Conservation (phyloP, 331 rosid species). For the Acacia pycnantha region DNA sequence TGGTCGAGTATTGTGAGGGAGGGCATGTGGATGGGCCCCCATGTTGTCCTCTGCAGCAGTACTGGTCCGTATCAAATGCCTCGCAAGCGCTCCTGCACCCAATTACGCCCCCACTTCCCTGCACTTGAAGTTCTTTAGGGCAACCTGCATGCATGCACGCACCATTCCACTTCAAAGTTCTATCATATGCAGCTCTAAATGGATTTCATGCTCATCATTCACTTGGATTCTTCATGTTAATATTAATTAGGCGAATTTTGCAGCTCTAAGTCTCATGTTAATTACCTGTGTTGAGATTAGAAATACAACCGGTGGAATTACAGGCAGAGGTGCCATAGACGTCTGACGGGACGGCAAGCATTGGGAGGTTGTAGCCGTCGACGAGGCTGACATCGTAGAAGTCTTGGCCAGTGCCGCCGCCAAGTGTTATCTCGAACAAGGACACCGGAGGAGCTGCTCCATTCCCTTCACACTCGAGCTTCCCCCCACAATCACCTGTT, state of each 20-base stretch:
- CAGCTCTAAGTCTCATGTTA: background rate
- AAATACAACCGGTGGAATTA: slow-evolving; percentile 82
- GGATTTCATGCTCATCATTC: background rate
- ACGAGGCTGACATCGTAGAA: slow-evolving; percentile 86
- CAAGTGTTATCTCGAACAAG: slow-evolving; percentile 84
- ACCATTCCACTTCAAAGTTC: background rate
- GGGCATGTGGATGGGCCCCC: slow-evolving; percentile 77
- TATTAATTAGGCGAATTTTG: background rate
- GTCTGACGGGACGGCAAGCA: slow-evolving; percentile 61
- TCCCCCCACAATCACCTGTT: slow-evolving; percentile 91
- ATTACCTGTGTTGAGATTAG: slow-evolving; percentile 68
- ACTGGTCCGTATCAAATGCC: slow-evolving; percentile 79
- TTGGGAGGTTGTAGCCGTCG: slow-evolving; percentile 85
- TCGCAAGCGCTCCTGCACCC: slow-evolving; percentile 93
- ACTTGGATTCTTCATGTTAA: background rate
- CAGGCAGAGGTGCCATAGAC: slow-evolving; percentile 54
- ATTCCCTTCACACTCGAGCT: slow-evolving; percentile 76
- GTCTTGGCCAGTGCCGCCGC: slow-evolving; percentile 56
- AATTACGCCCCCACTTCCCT: slow-evolving; percentile 48
- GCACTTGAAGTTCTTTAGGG: slow-evolving; percentile 90
- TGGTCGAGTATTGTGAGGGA: slow-evolving; percentile 72
- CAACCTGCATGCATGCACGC: slow-evolving; percentile 54
- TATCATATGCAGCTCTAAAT: background rate
- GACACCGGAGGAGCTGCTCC: slow-evolving; percentile 89
- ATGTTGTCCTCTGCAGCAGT: slow-evolving; percentile 86